A percentile compares a stretch with the other conserved stretches of the same genome.
These are phyloP conservation scores for Mimosa pudica DNA, from an alignment of 306 rosid genomes.

Conservation along the genomic window DNA sequence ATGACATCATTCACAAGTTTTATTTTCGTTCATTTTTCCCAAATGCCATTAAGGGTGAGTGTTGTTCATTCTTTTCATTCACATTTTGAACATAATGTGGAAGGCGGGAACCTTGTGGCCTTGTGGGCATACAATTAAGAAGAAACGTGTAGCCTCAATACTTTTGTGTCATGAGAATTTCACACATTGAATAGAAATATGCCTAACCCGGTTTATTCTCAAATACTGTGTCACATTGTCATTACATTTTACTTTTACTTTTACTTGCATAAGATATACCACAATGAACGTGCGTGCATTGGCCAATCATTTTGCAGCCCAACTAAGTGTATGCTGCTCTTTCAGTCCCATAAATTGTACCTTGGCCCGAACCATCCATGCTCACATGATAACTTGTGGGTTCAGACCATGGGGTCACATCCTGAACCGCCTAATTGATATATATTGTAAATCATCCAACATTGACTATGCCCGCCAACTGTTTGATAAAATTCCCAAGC, in stretches of 20 bases:
- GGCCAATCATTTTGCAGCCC: conserved; percentile 53
- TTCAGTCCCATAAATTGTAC: conserved; percentile 32
- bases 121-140: not conserved
- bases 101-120: not conserved
- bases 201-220: not conserved
- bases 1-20: not conserved
- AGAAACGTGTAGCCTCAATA: not conserved
- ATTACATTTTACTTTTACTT: not conserved
- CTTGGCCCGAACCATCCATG: conserved; percentile 54
- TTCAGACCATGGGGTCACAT: conserved; percentile 55
- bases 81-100: not conserved
- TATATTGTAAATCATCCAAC: conserved; percentile 57
- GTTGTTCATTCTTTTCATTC: not conserved
- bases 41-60: not conserved
- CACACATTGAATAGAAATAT: not conserved
- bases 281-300: conserved; percentile 39
- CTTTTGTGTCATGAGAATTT: not conserved
- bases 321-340: conserved; percentile 36
- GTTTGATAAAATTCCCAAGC: not conserved
- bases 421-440: conserved; percentile 57
- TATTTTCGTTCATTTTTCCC: not conserved
- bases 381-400: conserved; percentile 56
- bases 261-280: not conserved
- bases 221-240: not conserved
- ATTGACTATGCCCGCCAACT: conserved; percentile 14